Conservation (phyloP, 164 flowering plant species). For the Buxus sempervirens region DNA sequence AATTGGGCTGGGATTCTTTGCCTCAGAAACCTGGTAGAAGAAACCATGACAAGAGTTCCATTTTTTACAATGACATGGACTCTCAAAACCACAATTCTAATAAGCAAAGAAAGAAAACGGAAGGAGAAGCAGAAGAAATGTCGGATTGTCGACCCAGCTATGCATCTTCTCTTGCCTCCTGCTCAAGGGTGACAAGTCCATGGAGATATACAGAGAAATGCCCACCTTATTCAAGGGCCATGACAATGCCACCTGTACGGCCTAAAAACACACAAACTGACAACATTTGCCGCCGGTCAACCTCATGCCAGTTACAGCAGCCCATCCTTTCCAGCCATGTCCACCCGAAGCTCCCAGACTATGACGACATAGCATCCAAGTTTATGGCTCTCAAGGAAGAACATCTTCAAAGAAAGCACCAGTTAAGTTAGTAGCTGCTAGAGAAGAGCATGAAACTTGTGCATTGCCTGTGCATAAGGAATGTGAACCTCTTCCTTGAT, state of each 20-base stretch:
- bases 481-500: too few species aligned
- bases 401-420: conserved; percentile 16
- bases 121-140: background rate
- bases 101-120: conserved; percentile 5
- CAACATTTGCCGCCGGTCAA: conserved; percentile 22
- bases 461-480: background rate
- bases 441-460: background rate
- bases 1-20: background rate
- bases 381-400: conserved; percentile 62
- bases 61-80: background rate
- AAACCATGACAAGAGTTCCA: background rate
- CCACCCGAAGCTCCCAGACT: conserved; percentile 87
- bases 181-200: conserved; percentile 16
- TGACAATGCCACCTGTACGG: conserved; percentile 58
- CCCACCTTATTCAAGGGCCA: conserved; percentile 43
- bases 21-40: background rate
- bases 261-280: conserved; percentile 16
- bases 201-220: background rate
- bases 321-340: conserved; percentile 37
- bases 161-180: conserved; percentile 17
- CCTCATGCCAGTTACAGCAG: conserved; percentile 30
- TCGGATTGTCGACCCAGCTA: conserved; percentile 5
- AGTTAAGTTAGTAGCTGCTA: background rate
- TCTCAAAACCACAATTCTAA: background rate
- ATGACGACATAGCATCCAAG: conserved; percentile 60